Conservation (phyloP, 306 rosid species). For the Lathyrus sativus region DNA sequence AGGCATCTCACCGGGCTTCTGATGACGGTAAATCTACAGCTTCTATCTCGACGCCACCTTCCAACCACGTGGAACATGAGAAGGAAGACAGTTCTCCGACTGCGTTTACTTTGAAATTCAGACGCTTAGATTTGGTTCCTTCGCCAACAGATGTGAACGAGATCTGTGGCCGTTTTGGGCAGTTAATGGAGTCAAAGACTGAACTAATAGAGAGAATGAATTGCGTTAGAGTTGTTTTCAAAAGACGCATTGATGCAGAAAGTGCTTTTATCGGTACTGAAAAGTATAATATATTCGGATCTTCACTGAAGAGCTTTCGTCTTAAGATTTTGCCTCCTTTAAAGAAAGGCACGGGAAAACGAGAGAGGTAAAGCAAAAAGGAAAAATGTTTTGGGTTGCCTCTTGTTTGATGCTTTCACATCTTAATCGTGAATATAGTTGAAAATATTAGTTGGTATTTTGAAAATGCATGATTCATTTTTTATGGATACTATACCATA, state of each 20-base stretch:
- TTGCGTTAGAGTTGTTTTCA: slow-evolving; percentile 75
- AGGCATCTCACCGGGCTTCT: too few relatives aligned
- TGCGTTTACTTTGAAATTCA: slow-evolving; percentile 70
- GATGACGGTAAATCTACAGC: too few relatives aligned
- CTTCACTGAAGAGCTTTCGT: slow-evolving; percentile 74
- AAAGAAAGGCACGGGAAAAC: slow-evolving; percentile 41
- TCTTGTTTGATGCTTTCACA: slow-evolving; percentile 29
- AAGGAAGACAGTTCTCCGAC: slow-evolving; percentile 48
- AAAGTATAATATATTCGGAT: slow-evolving; percentile 79
- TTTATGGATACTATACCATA: too few relatives aligned
- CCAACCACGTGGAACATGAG: background rate
- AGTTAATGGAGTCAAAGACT: slow-evolving; percentile 64
- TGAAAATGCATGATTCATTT: background rate
- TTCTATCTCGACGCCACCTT: too few relatives aligned
- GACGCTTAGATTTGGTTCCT: slow-evolving; percentile 60
- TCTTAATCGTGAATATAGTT: too few relatives aligned
- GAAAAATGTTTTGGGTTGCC: slow-evolving; percentile 34
- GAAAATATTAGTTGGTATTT: background rate
- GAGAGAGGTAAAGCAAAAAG: slow-evolving; percentile 38
- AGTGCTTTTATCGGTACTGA: slow-evolving; percentile 88
- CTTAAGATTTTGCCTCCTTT: slow-evolving; percentile 60
- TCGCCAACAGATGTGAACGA: slow-evolving; percentile 58
- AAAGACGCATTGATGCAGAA: slow-evolving; percentile 62
- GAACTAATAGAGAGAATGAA: slow-evolving; percentile 62
- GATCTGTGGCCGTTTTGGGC: slow-evolving; percentile 61